Conservation (phyloP, 352 stramenopile genomes). For the Phytopythium ostracodes region DNA sequence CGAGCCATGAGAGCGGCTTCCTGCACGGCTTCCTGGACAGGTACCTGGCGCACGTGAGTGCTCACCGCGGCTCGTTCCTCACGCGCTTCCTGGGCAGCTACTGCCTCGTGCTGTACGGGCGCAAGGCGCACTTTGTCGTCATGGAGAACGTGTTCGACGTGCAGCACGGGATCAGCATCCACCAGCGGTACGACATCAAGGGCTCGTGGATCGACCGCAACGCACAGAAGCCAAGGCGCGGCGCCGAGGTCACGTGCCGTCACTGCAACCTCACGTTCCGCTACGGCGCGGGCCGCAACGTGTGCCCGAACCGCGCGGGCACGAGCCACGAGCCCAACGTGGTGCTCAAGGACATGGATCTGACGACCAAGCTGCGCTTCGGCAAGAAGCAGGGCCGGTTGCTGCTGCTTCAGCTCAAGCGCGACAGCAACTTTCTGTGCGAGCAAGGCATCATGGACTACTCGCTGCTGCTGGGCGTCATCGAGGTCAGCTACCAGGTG, state of each 20-base stretch:
- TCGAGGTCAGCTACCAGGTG: constrained; percentile 74
- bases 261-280: constrained; percentile 73
- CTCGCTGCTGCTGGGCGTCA: constrained; percentile 72
- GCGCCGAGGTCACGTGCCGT: constrained; percentile 58
- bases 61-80: constrained; percentile 57
- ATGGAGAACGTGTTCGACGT: constrained; percentile 90
- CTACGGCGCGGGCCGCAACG: constrained; percentile 38
- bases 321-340: constrained; percentile 62
- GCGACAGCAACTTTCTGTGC: constrained; percentile 68
- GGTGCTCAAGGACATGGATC: constrained; percentile 78
- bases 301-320: constrained; percentile 58
- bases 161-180: constrained; percentile 64
- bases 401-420: constrained; percentile 61
- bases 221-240: constrained; percentile 47
- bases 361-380: constrained; percentile 72
- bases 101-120: constrained; percentile 74
- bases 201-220: constrained; percentile 82
- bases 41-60: constrained; percentile 60
- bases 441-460: constrained; percentile 83
- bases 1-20: constrained; percentile 47
- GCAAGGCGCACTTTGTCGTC: constrained; percentile 74
- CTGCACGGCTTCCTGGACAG: constrained; percentile 60
- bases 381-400: constrained; percentile 32
- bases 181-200: constrained; percentile 88
- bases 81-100: constrained; percentile 84